Evolutionary conservation across 2,329 filamentous ascomycete species (phyloP).

Genomic region (Colletotrichum sp.): DNA sequence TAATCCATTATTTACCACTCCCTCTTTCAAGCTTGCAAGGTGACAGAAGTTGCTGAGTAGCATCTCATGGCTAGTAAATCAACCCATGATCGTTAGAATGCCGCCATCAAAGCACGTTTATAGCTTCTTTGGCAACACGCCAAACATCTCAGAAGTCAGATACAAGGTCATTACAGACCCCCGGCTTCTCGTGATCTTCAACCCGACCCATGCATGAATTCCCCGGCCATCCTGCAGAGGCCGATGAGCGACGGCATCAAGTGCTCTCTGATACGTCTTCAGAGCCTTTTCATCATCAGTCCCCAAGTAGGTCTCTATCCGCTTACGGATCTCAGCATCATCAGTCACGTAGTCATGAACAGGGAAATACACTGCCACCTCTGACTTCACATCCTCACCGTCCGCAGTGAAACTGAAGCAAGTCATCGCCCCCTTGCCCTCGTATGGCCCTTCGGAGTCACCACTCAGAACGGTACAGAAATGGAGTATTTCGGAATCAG

Average conservation of each 20-base stretch:
- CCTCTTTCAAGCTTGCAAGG: neutral
- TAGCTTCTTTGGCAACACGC: neutral
- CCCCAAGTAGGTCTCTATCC: neutral
- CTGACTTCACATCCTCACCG: neutral
- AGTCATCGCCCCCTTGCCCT: neutral
- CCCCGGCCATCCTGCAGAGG: neutral
- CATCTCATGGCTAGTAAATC: neutral
- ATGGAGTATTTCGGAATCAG: neutral
- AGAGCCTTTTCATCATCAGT: neutral
- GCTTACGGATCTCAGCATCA: neutral
- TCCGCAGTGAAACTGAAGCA: neutral
- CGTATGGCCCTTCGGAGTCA: neutral
- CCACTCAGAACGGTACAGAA: neutral
- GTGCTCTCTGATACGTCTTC: neutral
- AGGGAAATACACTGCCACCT: neutral
- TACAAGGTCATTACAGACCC: neutral
- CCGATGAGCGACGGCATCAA: neutral
- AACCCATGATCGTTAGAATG: accelerated
- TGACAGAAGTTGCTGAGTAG: accelerated
- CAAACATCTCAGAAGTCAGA: neutral
- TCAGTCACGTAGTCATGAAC: neutral
- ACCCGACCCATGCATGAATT: neutral
- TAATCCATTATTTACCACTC: neutral
- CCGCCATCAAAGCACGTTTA: neutral
- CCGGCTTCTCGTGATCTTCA: neutral